Conservation (phyloP, 257 asterid genomes). For the Prunella vulgaris region DNA sequence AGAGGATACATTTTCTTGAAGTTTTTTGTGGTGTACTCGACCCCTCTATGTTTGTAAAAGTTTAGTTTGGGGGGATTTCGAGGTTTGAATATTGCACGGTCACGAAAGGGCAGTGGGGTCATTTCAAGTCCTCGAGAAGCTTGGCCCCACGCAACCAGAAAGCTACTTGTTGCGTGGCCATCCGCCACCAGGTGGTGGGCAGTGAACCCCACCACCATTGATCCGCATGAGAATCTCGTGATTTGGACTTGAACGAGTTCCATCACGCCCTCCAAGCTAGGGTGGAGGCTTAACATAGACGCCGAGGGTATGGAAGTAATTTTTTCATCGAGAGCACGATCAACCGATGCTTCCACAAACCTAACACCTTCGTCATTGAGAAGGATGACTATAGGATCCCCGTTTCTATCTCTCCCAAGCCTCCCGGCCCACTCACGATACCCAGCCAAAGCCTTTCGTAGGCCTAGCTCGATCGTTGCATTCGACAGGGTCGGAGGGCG, state of each 20-base stretch:
- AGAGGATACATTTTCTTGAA: conserved; percentile 32
- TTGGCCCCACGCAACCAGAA: conserved; percentile 84
- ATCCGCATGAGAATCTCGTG: conserved; percentile 77
- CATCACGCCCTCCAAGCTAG: conserved; percentile 39
- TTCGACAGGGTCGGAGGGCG: conserved; percentile 70
- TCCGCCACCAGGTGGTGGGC: conserved; percentile 78
- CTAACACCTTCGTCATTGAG: conserved; percentile 66
- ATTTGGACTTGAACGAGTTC: conserved; percentile 78
- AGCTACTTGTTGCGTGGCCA: conserved; percentile 65
- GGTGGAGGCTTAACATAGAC: conserved; percentile 58
- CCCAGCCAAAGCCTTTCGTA: conserved; percentile 45
- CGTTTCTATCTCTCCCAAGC: conserved; percentile 43
- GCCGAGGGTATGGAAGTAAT: conserved; percentile 46
- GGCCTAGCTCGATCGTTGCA: conserved; percentile 46
- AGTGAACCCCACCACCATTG: conserved; percentile 71
- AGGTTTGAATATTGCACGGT: conserved; percentile 53
- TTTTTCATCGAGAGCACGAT: conserved; percentile 40
- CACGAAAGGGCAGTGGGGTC: conserved; percentile 47
- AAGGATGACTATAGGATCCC: conserved; percentile 40
- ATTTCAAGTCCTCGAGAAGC: conserved; percentile 49
- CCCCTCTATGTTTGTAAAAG: conserved; percentile 58
- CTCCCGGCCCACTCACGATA: conserved; percentile 84
- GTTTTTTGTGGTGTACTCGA: conserved; percentile 37
- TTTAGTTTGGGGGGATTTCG: conserved; percentile 49
- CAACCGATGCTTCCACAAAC: conserved; percentile 72